phyloP scores from a whole-genome alignment of 225 moss, liverwort and hornwort genomes.

The Thuidium tamariscinum region DNA sequence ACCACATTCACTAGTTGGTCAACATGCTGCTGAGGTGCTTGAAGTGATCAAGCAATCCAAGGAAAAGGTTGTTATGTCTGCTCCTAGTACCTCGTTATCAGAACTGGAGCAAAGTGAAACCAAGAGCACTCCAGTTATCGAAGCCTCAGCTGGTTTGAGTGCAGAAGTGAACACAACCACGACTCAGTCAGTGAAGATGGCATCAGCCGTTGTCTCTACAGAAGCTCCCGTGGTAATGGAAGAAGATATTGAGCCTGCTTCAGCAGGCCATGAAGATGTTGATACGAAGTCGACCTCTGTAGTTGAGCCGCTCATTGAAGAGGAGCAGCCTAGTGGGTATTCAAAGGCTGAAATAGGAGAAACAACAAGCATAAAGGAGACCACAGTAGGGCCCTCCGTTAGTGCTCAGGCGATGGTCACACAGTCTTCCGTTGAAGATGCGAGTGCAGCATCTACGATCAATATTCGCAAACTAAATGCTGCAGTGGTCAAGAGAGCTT shows the following conservation, averaged over 20 bases:
- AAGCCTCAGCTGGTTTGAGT: not conserved
- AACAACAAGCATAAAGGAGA: not conserved
- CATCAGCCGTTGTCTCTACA: not conserved
- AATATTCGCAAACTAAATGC: not conserved
- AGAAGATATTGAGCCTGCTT: not conserved
- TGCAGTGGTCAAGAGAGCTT: conserved; percentile 46
- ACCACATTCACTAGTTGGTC: conserved; percentile 30
- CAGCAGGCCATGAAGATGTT: not conserved
- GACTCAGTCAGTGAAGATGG: not conserved
- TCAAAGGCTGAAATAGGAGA: not conserved
- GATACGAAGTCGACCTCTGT: not conserved
- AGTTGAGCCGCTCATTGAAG: not conserved
- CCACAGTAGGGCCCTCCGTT: not conserved
- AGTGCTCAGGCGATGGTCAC: conserved; percentile 1
- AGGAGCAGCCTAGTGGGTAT: not conserved
- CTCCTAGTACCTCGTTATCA: not conserved
- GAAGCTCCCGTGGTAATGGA: not conserved
- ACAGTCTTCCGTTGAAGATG: not conserved
- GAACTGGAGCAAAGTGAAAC: not conserved
- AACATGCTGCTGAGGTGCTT: conserved; percentile 30
- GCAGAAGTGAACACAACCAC: not conserved
- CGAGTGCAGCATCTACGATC: not conserved
- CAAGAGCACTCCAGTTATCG: not conserved
- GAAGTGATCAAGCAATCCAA: conserved; percentile 51
- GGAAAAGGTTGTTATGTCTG: conserved; percentile 18